phyloP scores from a whole-genome alignment of 148 eudicot genomes.

The Mesembryanthemum crystallinum region DNA sequence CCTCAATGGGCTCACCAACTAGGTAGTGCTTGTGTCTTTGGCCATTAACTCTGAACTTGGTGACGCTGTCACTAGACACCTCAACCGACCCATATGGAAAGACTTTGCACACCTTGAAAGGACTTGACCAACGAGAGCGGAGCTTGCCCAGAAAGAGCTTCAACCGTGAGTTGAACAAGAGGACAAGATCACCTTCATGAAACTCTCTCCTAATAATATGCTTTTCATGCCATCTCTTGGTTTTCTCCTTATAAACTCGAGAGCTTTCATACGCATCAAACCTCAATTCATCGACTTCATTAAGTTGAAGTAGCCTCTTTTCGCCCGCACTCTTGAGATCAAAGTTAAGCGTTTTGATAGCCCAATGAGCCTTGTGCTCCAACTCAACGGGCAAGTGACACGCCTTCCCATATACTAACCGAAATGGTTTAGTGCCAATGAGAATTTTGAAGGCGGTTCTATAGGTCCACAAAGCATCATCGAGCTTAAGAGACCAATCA shows the following conservation, averaged over 20 bases:
- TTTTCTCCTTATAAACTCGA: not conserved
- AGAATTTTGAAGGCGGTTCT: not conserved
- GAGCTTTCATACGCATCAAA: not conserved
- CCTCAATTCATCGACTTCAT: not conserved
- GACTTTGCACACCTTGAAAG: no score
- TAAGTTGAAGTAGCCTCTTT: not conserved
- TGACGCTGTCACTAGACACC: no score
- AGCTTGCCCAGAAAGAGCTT: no score
- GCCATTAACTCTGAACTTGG: not conserved
- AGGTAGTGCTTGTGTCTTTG: not conserved
- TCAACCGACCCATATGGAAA: no score
- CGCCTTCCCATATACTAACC: not conserved
- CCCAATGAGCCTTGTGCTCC: not conserved
- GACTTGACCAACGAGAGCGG: no score
- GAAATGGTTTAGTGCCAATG: not conserved
- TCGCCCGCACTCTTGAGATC: not conserved
- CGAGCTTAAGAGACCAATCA: not conserved
- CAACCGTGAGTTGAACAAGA: no score
- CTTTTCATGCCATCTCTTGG: not conserved
- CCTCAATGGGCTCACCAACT: no score
- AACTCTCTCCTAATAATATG: no score
- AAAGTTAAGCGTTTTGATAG: not conserved
- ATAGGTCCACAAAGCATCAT: slow-evolving; percentile 1
- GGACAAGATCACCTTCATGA: no score
- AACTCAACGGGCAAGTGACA: not conserved